phyloP scores from a whole-genome alignment of 2,329 filamentous ascomycete genomes.

The Ceratocystis harringtonii region DNA sequence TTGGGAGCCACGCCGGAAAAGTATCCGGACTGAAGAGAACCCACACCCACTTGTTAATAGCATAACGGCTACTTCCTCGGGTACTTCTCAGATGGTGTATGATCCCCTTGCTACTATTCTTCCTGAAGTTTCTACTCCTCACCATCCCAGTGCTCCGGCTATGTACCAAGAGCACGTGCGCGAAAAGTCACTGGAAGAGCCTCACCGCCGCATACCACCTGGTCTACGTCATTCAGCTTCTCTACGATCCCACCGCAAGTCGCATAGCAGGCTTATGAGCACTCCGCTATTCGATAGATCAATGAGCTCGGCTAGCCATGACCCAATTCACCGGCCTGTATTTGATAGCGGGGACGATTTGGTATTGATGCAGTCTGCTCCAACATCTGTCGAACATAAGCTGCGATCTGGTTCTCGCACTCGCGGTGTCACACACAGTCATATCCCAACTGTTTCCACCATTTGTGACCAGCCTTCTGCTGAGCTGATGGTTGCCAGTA shows the following conservation, averaged over 20 bases:
- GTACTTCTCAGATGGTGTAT: conserved; percentile 22
- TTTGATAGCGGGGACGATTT: conserved; percentile 16
- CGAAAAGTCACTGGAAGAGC: conserved; percentile 16
- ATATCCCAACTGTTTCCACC: conserved; percentile 8
- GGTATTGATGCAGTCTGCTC: conserved; percentile 1
- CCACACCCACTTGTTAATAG: conserved; percentile 20
- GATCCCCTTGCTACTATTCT: conserved; percentile 30
- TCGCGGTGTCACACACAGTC: conserved; percentile 13
- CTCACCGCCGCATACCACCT: background rate
- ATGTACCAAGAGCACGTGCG: conserved; percentile 16
- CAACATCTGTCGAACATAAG: background rate
- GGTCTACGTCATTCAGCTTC: conserved; percentile 15
- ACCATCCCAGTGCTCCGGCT: conserved; percentile 10
- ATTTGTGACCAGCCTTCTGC: background rate
- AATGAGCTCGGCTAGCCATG: background rate
- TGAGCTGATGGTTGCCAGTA: background rate
- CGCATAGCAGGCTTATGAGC: conserved; percentile 12
- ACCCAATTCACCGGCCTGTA: conserved; percentile 13
- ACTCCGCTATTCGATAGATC: conserved; percentile 2
- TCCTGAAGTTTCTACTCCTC: conserved; percentile 18
- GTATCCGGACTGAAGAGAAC: conserved; percentile 34
- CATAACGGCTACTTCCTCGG: conserved; percentile 3
- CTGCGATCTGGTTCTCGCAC: conserved; percentile 12
- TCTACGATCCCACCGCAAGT: conserved; percentile 15
- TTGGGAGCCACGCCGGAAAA: conserved; percentile 30